Percentiles rank a stretch among this genome's conserved stretches.
Conservation (phyloP, 2,329 filamentous ascomycete species). For the Penicillium sp. region DNA sequence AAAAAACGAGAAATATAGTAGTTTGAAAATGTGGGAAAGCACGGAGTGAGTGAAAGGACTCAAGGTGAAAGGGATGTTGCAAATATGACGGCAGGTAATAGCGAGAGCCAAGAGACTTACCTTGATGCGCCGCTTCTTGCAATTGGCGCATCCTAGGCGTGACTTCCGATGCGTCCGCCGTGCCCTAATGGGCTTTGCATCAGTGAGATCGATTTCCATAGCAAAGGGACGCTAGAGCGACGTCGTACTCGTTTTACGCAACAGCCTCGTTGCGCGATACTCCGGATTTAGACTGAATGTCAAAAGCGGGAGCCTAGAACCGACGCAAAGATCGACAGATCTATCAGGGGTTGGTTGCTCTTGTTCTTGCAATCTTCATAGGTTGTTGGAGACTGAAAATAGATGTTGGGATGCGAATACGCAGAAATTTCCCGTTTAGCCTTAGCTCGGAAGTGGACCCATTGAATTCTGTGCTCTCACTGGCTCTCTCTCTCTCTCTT, state of each 20-base stretch:
- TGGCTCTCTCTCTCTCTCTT: no score
- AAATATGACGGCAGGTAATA: neutral
- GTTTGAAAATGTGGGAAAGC: no score
- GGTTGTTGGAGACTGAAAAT: neutral
- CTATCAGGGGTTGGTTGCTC: neutral
- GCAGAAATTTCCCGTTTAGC: conserved; percentile 7
- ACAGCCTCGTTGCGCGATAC: conserved; percentile 3
- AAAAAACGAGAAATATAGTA: neutral
- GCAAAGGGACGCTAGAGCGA: no score
- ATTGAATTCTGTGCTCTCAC: no score
- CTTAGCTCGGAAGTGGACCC: neutral
- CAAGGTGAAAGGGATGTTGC: no score
- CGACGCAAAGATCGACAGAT: neutral
- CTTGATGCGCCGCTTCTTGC: conserved; percentile 37
- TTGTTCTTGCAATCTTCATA: neutral
- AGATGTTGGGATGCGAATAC: conserved; percentile 7
- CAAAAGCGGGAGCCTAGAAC: neutral
- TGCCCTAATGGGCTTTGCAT: conserved; percentile 9
- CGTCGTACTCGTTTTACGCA: conserved; percentile 16
- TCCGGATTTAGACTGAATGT: neutral
- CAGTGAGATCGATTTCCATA: conserved; percentile 4
- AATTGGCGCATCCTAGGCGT: conserved; percentile 33
- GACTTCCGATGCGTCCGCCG: conserved; percentile 37
- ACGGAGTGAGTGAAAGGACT: no score
- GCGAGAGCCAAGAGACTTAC: conserved; percentile 17